Conservation (phyloP, 257 asterid genomes). For the Solanum medicagineum region DNA sequence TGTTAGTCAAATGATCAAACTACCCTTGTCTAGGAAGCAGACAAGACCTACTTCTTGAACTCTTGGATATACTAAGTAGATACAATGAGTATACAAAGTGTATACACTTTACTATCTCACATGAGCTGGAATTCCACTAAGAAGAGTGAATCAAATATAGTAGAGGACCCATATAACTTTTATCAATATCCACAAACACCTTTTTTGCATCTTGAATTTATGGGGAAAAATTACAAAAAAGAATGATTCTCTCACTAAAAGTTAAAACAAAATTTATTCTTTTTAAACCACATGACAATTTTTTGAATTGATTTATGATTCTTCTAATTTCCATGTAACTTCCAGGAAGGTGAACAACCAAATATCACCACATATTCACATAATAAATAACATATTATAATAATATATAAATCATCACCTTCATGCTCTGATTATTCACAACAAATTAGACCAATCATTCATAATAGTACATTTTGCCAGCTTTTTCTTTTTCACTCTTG, state of each 20-base stretch:
- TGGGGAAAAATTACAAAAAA: neutral
- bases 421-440: neutral
- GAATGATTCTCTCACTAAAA: neutral
- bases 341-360: slow-evolving; percentile 6
- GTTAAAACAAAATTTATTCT: neutral
- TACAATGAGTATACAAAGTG: too few species aligned
- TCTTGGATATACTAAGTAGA: too few species aligned
- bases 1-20: too few species aligned
- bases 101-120: too few species aligned
- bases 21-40: too few species aligned
- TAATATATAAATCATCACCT: neutral
- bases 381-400: neutral
- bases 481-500: neutral
- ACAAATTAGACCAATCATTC: neutral
- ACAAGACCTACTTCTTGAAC: too few species aligned
- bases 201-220: neutral
- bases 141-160: too few species aligned
- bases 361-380: neutral
- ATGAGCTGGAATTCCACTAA: too few species aligned
- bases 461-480: neutral
- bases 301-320: neutral
- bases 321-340: neutral
- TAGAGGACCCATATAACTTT: neutral
- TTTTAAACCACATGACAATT: neutral
- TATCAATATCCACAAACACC: neutral